These are phyloP conservation scores for Blastocystis sp. DNA, from an alignment of 352 stramenopile genomes.

Conservation along the genomic window DNA sequence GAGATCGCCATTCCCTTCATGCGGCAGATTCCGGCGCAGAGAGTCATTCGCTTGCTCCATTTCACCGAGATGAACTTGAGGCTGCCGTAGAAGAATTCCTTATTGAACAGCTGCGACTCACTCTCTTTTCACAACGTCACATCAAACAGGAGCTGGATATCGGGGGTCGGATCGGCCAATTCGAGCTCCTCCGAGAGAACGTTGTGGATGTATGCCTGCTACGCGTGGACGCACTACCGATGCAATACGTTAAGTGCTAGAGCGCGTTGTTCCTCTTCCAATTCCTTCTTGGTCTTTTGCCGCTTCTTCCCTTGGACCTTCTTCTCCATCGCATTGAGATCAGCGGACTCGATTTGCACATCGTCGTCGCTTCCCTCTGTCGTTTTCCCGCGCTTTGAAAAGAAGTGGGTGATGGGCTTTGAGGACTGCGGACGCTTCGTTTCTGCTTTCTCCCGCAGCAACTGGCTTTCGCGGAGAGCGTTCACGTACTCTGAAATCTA, in stretches of 20 bases:
- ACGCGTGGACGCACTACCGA: not conserved
- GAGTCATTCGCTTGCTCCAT: conserved; percentile 84
- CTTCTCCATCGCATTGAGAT: not conserved
- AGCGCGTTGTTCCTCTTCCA: not conserved
- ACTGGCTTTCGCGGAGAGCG: not conserved
- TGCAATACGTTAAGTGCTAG: conserved; percentile 5
- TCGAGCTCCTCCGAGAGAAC: conserved; percentile 20
- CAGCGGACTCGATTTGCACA: not conserved
- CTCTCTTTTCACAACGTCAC: not conserved
- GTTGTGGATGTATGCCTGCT: conserved; percentile 20
- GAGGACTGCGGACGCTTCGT: not conserved
- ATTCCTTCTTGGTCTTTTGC: not conserved
- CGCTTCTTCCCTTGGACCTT: not conserved
- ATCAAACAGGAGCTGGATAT: conserved; percentile 22
- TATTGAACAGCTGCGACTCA: conserved; percentile 78
- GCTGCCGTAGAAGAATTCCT: conserved; percentile 79
- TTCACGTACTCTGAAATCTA: conserved; percentile 29
- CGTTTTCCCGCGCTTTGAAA: not conserved
- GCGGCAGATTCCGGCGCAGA: conserved; percentile 80
- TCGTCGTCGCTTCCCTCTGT: conserved; percentile 12
- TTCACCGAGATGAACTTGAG: conserved; percentile 80
- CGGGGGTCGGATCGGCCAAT: conserved; percentile 26
- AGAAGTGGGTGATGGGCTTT: not conserved
- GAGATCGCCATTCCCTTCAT: conserved; percentile 55
- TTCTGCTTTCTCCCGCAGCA: not conserved